Conservation (phyloP, 2,329 filamentous ascomycete genomes). For the Zasmidium citrigriseum region DNA sequence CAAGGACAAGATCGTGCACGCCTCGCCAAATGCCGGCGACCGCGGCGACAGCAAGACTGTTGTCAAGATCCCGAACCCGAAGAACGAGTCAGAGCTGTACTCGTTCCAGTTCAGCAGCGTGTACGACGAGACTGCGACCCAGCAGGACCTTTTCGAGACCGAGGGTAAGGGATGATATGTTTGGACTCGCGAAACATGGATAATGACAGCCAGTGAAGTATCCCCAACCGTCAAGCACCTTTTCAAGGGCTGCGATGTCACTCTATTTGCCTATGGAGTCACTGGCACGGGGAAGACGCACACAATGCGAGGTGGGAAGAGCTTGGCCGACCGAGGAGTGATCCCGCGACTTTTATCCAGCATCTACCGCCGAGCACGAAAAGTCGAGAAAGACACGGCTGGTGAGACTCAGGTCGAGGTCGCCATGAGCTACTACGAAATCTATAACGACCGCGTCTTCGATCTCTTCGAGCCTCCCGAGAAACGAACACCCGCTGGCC, state of each 20-base stretch:
- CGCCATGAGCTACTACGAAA: constrained; percentile 76
- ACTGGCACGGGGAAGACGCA: constrained; percentile 98
- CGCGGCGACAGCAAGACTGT: constrained; percentile 51
- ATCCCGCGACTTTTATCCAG: constrained; percentile 58
- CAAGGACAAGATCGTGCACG: constrained; percentile 80
- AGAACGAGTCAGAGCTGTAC: constrained; percentile 87
- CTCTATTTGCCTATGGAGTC: constrained; percentile 92
- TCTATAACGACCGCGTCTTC: constrained; percentile 95
- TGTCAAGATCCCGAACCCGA: constrained; percentile 89
- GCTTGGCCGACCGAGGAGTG: constrained; percentile 66
- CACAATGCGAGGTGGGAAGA: constrained; percentile 72
- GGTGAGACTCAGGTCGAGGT: constrained; percentile 72
- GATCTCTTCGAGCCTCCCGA: constrained; percentile 85
- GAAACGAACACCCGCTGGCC: constrained; percentile 81
- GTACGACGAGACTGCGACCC: constrained; percentile 76
- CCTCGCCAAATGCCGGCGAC: constrained; percentile 58
- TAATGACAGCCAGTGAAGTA: constrained; percentile 59
- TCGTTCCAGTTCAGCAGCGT: constrained; percentile 94
- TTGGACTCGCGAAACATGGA: constrained; percentile 1
- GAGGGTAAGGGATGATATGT: constrained; percentile 64
- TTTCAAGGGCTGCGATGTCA: constrained; percentile 98
- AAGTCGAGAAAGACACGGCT: constrained; percentile 52
- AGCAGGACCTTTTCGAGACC: constrained; percentile 84
- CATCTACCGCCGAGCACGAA: constrained; percentile 69
- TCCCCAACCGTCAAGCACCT: constrained; percentile 87